Evolutionary conservation across 345 rosid species (phyloP), one percentile per base, ranked within the genome.

Genomic region (Pelargonium nanum): DNA sequence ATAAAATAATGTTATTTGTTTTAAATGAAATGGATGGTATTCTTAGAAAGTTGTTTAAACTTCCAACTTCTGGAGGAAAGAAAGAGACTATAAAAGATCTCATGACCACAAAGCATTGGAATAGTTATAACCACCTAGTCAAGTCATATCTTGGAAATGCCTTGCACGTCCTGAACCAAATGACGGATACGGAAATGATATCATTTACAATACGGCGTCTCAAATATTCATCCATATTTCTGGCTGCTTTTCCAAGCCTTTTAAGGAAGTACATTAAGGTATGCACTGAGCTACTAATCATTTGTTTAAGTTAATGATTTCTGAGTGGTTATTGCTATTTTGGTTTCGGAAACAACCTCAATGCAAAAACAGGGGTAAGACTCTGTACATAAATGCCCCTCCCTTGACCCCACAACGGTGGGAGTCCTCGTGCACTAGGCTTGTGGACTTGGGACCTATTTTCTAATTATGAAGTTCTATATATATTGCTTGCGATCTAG

Each of bases 61-160:
- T 89, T 67, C 87, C 96, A 26, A 64, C 72, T 34, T 78, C 87
- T 45, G 92, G 91, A 30, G 97, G 97, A 52, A 93, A 82, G 81
- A 92, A 85, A 66, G 98, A 87, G 75, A 83, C 69, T 3, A 68
- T 87, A 55, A 26, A 64, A 67, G 83, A 82, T 52, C 51, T 93
- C 53, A 78, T 76, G 64, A 69, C 19, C 72, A 81, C 95, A 15
- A 81, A 81, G 66, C 89, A 79, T 25, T 93, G 99, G 99, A 85
- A 84, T 77, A 89, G 77, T 32, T 84, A 86, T 69, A 87, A 76
- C 57, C 92, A 89, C 75, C 70, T 89, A 73, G 87, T 86, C n/a
- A 89, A 84, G 77, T 93, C 97, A 4, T 93, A 93, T 68, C 90
- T 93, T 24, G 97, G 94, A 58, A 93, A 93, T 74, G 81, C 97